phyloP scores from a whole-genome alignment of 2,329 filamentous ascomycete species.

The Alternaria triticina region DNA sequence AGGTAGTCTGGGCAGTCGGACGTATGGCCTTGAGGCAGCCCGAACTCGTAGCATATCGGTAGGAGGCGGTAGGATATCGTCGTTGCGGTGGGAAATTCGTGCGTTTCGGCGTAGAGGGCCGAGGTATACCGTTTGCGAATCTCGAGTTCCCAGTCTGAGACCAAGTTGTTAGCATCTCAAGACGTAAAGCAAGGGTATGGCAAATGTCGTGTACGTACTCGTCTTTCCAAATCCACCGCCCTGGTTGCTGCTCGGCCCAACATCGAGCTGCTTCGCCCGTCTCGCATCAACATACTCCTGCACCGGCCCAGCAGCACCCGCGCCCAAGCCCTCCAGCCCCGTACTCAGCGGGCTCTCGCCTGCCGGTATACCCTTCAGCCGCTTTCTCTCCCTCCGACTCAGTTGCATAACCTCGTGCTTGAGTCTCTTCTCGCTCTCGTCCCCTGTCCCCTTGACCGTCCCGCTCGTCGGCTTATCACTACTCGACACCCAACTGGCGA shows the following conservation, averaged over 20 bases:
- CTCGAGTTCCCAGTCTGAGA: constrained; percentile 66
- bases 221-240: constrained; percentile 80
- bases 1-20: constrained; percentile 64
- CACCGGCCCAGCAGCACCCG: constrained; percentile 24
- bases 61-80: constrained; percentile 66
- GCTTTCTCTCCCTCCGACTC: constrained; percentile 64
- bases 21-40: constrained; percentile 61
- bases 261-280: constrained; percentile 59
- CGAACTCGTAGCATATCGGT: constrained; percentile 71
- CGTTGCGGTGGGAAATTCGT: constrained; percentile 66
- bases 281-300: constrained; percentile 48
- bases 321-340: constrained; percentile 10
- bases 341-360: constrained; percentile 25
- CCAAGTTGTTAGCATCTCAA: constrained; percentile 6
- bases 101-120: constrained; percentile 65
- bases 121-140: constrained; percentile 70
- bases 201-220: constrained; percentile 59
- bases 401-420: constrained; percentile 70
- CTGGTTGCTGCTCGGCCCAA: constrained; percentile 69
- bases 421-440: constrained; percentile 67
- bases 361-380: constrained; percentile 62
- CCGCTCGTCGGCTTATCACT: constrained; percentile 75
- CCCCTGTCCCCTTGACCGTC: constrained; percentile 69
- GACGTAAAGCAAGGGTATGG: not conserved
- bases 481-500: constrained; percentile 69